phyloP scores from a whole-genome alignment of 345 rosid species.

The Eucalyptus regnans region DNA sequence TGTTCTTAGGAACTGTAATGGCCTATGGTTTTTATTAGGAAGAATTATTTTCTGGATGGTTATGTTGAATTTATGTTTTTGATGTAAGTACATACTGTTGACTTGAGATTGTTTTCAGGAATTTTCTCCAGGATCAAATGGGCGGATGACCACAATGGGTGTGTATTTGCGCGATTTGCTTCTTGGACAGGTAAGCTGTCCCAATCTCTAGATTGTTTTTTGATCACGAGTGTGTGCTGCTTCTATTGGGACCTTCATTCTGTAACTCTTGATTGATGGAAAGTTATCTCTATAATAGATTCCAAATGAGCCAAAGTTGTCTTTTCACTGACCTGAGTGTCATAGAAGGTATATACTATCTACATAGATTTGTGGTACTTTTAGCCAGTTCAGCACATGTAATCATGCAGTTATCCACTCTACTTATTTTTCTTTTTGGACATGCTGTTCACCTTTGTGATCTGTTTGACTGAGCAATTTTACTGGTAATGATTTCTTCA shows the following conservation, averaged over 20 bases:
- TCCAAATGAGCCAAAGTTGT: not conserved
- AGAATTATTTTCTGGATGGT: not conserved
- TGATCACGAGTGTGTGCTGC: not conserved
- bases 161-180: constrained; percentile 89
- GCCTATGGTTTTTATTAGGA: not conserved
- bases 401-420: not conserved
- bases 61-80: not conserved
- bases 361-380: not conserved
- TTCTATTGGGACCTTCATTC: not conserved
- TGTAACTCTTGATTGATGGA: not conserved
- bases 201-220: not conserved
- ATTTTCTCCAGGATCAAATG: constrained; percentile 87
- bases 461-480: not conserved
- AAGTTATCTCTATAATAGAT: not conserved
- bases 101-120: constrained; percentile 31
- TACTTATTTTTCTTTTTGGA: not conserved
- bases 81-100: not conserved
- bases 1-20: not conserved
- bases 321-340: not conserved
- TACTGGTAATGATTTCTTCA: not conserved
- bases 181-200: constrained; percentile 79
- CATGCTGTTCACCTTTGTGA: not conserved
- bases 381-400: not conserved
- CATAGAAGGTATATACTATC: not conserved
- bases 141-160: constrained; percentile 84